Percentiles rank a stretch among this genome's conserved stretches.
phyloP scores from a whole-genome alignment of 768 basidiomycete species.

The Leccinum olivaceopallidum region DNA sequence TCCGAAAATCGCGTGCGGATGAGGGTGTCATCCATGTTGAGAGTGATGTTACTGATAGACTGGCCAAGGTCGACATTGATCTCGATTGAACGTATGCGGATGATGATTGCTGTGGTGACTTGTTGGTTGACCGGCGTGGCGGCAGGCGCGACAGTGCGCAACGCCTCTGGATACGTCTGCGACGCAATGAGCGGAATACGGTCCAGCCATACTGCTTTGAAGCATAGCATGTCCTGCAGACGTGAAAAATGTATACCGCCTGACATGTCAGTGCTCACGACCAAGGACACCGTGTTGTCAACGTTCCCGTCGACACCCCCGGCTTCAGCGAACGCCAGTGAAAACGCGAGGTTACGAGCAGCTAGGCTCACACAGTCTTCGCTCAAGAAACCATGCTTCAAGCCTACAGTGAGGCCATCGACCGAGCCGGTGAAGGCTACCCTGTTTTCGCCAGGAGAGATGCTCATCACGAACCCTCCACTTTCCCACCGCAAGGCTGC shows the following conservation, averaged over 20 bases:
- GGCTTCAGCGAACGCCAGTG: constrained; percentile 63
- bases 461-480: constrained; percentile 83
- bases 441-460: constrained; percentile 71
- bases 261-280: constrained; percentile 83
- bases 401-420: constrained; percentile 74
- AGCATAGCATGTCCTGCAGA: constrained; percentile 88
- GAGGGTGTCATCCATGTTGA: constrained; percentile 64
- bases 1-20: constrained; percentile 69
- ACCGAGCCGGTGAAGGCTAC: constrained; percentile 77
- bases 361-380: constrained; percentile 81
- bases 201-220: constrained; percentile 95
- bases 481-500: constrained; percentile 92
- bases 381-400: constrained; percentile 84
- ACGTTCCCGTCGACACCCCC: constrained; percentile 37
- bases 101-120: constrained; percentile 61
- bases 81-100: constrained; percentile 72
- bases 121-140: constrained; percentile 35
- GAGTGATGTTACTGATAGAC: constrained; percentile 70
- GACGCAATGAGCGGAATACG: constrained; percentile 74
- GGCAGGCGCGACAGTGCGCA: constrained; percentile 20
- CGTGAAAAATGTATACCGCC: constrained; percentile 82
- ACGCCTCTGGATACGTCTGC: constrained; percentile 27
- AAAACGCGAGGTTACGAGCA: constrained; percentile 80
- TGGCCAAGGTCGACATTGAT: constrained; percentile 84
- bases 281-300: constrained; percentile 63